These are phyloP conservation scores for Cladosporium sp. DNA, from an alignment of 2,329 filamentous ascomycete species.

Conservation along the genomic window DNA sequence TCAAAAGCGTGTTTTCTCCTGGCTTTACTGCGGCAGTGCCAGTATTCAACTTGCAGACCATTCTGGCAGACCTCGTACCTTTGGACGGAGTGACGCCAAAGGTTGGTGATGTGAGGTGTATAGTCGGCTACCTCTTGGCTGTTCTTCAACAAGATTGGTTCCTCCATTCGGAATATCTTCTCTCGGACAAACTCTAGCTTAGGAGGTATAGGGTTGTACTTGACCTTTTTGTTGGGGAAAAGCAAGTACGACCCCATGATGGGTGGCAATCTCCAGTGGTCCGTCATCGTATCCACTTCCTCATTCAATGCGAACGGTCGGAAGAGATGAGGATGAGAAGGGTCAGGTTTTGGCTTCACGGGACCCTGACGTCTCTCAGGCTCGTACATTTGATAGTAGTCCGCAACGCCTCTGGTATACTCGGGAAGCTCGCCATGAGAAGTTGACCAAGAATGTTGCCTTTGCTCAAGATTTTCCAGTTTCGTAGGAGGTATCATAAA, in stretches of 20 bases:
- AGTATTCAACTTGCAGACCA: conserved; percentile 19
- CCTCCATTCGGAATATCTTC: conserved; percentile 21
- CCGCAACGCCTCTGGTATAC: no score
- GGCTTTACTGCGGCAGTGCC: conserved; percentile 21
- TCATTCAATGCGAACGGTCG: background rate
- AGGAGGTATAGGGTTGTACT: conserved; percentile 20
- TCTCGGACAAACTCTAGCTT: conserved; percentile 20
- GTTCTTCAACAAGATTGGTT: conserved; percentile 18
- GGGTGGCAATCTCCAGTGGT: conserved; percentile 15
- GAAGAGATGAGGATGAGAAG: background rate
- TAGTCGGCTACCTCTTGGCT: conserved; percentile 25
- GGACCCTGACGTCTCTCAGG: no score
- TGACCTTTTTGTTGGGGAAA: conserved; percentile 22
- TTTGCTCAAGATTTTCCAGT: no score
- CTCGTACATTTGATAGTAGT: no score
- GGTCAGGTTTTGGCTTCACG: background rate
- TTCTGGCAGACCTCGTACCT: background rate
- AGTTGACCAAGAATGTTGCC: no score
- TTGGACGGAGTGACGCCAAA: conserved; percentile 17
- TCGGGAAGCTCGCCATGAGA: no score
- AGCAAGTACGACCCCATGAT: conserved; percentile 20
- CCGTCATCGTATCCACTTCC: background rate
- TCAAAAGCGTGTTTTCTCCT: background rate
- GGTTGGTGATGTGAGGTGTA: conserved; percentile 24
- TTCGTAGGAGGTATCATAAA: no score